A percentile compares a stretch with the other conserved stretches of the same genome.
These are phyloP conservation scores for Zygotorulaspora danielsina DNA, from an alignment of 805 yeast genomes.

Conservation along the genomic window DNA sequence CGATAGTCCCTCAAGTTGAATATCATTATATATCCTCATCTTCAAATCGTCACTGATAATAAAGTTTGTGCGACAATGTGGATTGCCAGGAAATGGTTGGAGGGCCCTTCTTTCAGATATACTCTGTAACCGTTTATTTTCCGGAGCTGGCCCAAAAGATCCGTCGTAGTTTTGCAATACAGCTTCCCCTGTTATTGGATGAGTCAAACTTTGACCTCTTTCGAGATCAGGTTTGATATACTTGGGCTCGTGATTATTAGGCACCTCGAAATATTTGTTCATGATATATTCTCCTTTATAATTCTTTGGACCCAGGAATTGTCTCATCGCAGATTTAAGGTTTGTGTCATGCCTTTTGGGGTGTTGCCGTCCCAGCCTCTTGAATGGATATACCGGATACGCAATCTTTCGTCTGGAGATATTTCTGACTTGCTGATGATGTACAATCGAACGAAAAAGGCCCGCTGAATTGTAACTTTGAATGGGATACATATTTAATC, in stretches of 20 bases:
- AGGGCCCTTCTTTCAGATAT: conserved; percentile 30
- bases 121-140: conserved; percentile 10
- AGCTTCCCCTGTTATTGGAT: conserved; percentile 35
- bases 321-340: conserved; percentile 59
- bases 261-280: conserved; percentile 70
- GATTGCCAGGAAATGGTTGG: conserved; percentile 81
- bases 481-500: conserved; percentile 8
- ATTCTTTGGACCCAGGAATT: conserved; percentile 79
- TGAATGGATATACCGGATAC: conserved; percentile 49
- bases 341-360: conserved; percentile 46
- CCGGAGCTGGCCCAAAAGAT: conserved; percentile 15
- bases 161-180: conserved; percentile 25
- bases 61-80: conserved; percentile 61
- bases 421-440: conserved; percentile 40
- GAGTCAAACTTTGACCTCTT: conserved; percentile 37
- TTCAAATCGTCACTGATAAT: conserved; percentile 58
- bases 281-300: conserved; percentile 74
- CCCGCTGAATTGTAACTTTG: conserved; percentile 5
- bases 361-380: conserved; percentile 40
- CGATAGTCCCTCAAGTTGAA: conserved; percentile 48
- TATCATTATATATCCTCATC: conserved; percentile 53
- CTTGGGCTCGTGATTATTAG: conserved; percentile 65
- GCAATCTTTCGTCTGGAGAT: conserved; percentile 51
- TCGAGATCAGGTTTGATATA: conserved; percentile 59
- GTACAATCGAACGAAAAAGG: conserved; percentile 7